Percentiles rank a stretch among this genome's conserved stretches.
These are phyloP conservation scores for Plasmodium gaboni DNA, from an alignment of 169 alveolate genomes.

Conservation along the genomic window DNA sequence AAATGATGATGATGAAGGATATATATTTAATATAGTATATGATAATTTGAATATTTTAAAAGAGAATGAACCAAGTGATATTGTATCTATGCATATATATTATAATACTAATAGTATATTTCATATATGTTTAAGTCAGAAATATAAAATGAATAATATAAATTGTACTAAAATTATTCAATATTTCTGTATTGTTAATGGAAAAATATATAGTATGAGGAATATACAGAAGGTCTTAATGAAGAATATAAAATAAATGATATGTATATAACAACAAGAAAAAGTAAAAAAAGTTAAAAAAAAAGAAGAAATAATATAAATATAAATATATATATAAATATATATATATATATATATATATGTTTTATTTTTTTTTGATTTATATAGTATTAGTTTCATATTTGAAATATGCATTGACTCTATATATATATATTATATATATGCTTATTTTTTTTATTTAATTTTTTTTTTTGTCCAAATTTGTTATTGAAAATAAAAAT, in stretches of 20 bases:
- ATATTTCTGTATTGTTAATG: constrained; percentile 66
- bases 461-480: too few species aligned
- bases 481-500: too few species aligned
- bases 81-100: constrained; percentile 46
- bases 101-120: constrained; percentile 65
- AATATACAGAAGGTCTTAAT: constrained; percentile 10
- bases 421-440: too few species aligned
- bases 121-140: constrained; percentile 52
- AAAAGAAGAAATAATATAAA: constrained; percentile 1
- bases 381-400: too few species aligned
- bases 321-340: neutral
- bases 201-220: constrained; percentile 55
- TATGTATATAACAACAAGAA: constrained; percentile 34
- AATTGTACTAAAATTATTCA: constrained; percentile 36
- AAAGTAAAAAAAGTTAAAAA: constrained; percentile 31
- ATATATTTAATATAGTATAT: constrained; percentile 41
- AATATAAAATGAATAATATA: constrained; percentile 37
- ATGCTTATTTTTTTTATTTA: too few species aligned
- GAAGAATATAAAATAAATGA: constrained; percentile 31
- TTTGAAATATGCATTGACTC: too few species aligned
- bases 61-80: constrained; percentile 49
- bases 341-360: too few species aligned
- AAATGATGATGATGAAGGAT: constrained; percentile 68
- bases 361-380: too few species aligned
- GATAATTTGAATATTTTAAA: constrained; percentile 56